Evolutionary conservation across 1,284 basidiomycete species (phyloP).

Genomic region (Neotropicomus parvogracilis): DNA sequence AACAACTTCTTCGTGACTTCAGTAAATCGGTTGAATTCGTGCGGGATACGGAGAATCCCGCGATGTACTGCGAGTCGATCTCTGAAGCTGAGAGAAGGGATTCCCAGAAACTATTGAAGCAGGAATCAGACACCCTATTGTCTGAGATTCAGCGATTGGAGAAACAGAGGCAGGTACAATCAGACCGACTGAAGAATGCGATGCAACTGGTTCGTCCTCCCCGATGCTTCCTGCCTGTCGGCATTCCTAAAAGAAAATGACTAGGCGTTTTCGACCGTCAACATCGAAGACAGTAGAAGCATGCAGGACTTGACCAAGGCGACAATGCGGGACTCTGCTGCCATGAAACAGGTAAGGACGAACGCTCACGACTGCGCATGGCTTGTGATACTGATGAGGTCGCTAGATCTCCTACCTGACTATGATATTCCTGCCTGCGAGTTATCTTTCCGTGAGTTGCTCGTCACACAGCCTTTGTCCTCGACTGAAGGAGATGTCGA

Average conservation of each 20-base stretch:
- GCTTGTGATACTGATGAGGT: background rate
- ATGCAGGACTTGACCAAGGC: constrained; percentile 48
- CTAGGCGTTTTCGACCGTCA: constrained; percentile 49
- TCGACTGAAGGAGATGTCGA: constrained; percentile 1
- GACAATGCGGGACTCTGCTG: constrained; percentile 44
- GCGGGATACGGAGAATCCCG: constrained; percentile 44
- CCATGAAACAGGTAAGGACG: constrained; percentile 45
- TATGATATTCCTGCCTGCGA: constrained; percentile 33
- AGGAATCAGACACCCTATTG: constrained; percentile 43
- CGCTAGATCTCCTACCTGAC: constrained; percentile 31
- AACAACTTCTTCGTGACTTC: constrained; percentile 51
- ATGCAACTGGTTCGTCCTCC: constrained; percentile 41
- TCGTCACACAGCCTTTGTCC: background rate
- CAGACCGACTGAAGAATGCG: constrained; percentile 47
- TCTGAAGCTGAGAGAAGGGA: constrained; percentile 13
- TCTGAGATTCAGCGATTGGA: constrained; percentile 47
- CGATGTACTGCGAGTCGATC: constrained; percentile 29
- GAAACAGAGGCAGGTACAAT: constrained; percentile 40
- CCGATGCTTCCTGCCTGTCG: background rate
- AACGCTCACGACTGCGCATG: background rate
- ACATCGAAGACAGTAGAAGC: constrained; percentile 45
- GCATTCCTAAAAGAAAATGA: constrained; percentile 4
- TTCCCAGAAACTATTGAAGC: constrained; percentile 33
- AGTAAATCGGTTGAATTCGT: constrained; percentile 50
- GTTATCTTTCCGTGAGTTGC: constrained; percentile 37